Base-by-base conservation (phyloP, 768 basidiomycete species). In the Nevesoporus exiguus region DNA sequence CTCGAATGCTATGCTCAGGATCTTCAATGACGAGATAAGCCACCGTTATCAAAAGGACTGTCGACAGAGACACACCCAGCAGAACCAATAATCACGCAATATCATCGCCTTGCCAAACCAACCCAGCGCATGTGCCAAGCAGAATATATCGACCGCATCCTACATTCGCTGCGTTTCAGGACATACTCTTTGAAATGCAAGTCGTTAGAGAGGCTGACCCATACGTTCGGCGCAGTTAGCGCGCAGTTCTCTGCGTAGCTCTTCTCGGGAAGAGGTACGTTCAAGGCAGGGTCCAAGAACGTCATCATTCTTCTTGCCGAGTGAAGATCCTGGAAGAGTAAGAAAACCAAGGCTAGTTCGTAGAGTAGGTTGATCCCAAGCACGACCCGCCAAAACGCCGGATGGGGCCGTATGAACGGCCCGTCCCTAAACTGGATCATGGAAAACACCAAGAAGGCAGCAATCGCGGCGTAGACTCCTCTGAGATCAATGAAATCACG, bases 91-190 rank as follows among this genome's bases (percentile, higher is more conserved):
- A 64, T 94, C 92, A 22, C 92, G 82, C 64, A 94, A 70, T 61
- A 94, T 86, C 78, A 93, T 80, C 4, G 92, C 91, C 70, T 94
- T 94, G 40, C 91, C 90, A 67, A 91, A 93, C 91, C 91, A 94
- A 6, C 91, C 91, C 45, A 93, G 67, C 36, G 90, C 74, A 67
- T 94, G 91, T 27, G 91, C 91, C 17, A 93, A 60, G 63, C 90
- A 93, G 67, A 94, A 94, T 51, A 93, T 85, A 65, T 94, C 91
- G 29, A 94, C 68, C 5, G 91, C 88, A 63, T 86, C 80, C 88
- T 92, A 58, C 39, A 39, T 60, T 50, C 1, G 27, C 7, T 46
- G 27, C 15, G 22, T 47, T 46, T 56, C 47, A 61, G 50, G 19
- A 49, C 7, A 19, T n/a, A 10, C 24, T 3, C 15, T 6, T 24